phyloP scores from a whole-genome alignment of 2,329 filamentous ascomycete species.

The Neocucurbitaria cava region DNA sequence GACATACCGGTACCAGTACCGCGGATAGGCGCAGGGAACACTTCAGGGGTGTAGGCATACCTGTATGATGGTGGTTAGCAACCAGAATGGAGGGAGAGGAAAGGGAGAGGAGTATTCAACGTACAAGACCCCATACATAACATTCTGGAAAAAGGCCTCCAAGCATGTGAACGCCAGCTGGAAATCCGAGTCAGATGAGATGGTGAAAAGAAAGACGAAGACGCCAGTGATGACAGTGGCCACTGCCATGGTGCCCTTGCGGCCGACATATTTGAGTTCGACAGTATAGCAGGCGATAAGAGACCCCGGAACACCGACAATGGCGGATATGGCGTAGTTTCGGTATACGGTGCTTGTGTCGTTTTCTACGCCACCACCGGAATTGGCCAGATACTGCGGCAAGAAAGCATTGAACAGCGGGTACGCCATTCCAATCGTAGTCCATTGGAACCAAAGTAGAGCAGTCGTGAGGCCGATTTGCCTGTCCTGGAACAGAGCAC shows the following conservation, averaged over 20 bases:
- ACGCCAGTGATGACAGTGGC: constrained; percentile 72
- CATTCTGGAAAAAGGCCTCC: constrained; percentile 70
- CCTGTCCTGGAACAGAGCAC: constrained; percentile 65
- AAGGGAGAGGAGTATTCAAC: too few relatives aligned
- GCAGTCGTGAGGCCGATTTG: constrained; percentile 57
- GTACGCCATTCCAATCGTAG: constrained; percentile 83
- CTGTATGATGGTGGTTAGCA: too few relatives aligned
- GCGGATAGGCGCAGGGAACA: constrained; percentile 75
- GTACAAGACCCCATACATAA: constrained; percentile 73
- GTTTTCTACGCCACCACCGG: constrained; percentile 46
- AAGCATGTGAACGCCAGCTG: constrained; percentile 72
- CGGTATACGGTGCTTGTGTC: constrained; percentile 64
- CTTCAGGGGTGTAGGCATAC: constrained; percentile 79
- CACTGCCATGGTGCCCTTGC: constrained; percentile 73
- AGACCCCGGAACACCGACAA: constrained; percentile 78
- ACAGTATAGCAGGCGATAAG: constrained; percentile 78
- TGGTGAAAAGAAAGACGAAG: constrained; percentile 71
- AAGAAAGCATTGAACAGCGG: constrained; percentile 90
- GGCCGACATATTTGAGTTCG: constrained; percentile 73
- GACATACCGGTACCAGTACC: constrained; percentile 76
- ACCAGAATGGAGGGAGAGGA: too few relatives aligned
- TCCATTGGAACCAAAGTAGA: constrained; percentile 79
- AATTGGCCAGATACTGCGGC: constrained; percentile 79
- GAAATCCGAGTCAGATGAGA: constrained; percentile 62
- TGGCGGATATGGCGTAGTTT: constrained; percentile 81